Evolutionary conservation across 2,329 filamentous ascomycete species (phyloP).

Genomic region (Septoria petroselini): DNA sequence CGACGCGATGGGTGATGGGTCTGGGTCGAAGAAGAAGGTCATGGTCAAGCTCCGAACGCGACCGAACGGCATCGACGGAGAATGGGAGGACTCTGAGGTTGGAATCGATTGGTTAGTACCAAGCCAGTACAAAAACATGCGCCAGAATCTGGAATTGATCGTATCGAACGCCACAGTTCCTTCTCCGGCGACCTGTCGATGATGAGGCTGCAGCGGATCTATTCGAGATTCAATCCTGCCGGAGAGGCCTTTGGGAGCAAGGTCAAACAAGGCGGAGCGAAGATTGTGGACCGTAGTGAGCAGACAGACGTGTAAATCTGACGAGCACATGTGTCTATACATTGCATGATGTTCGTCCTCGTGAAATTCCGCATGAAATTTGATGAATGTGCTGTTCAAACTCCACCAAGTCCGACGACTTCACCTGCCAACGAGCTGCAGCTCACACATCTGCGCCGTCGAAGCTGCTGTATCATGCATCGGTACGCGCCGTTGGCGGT

Average conservation of each 20-base stretch:
- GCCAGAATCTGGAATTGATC: conserved; percentile 9
- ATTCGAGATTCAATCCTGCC: not conserved
- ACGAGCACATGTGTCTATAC: no score
- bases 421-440: no score
- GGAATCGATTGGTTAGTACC: conserved; percentile 28
- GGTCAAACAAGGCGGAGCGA: not conserved
- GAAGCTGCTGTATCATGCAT: conserved; percentile 19
- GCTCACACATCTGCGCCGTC: no score
- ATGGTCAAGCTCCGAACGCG: conserved; percentile 24
- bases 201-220: not conserved
- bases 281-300: not conserved
- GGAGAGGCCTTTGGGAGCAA: not conserved
- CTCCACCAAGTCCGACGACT: no score
- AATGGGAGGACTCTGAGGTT: conserved; percentile 29
- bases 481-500: conserved; percentile 15
- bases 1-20: conserved; percentile 26
- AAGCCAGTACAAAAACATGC: conserved; percentile 10
- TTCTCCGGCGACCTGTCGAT: conserved; percentile 1
- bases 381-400: no score
- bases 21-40: conserved; percentile 21
- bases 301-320: no score
- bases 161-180: conserved; percentile 2
- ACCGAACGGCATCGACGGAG: conserved; percentile 35
- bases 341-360: no score
- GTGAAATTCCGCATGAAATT: no score